Conservation (phyloP, 2,329 filamentous ascomycete genomes). For the Ophiocordyceps sinensis region DNA sequence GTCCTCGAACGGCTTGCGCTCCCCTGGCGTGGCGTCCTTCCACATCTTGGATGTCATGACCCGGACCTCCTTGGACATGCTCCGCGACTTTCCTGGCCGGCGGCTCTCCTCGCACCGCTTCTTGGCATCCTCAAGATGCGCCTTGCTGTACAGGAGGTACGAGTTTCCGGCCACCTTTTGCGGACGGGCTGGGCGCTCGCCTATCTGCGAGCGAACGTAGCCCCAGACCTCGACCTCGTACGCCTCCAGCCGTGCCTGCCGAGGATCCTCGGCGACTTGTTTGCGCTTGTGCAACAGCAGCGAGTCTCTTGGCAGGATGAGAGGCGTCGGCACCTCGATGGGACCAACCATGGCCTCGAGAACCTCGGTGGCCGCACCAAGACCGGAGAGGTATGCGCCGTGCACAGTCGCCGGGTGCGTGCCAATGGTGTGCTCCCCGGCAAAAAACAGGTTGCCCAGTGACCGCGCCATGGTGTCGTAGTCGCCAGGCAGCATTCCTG, state of each 20-base stretch:
- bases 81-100: conserved; percentile 44
- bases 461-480: conserved; percentile 83
- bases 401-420: conserved; percentile 96
- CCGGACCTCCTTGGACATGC: conserved; percentile 68
- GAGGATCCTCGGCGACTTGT: conserved; percentile 29
- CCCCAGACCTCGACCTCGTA: conserved; percentile 41
- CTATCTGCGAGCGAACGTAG: conserved; percentile 43
- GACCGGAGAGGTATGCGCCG: conserved; percentile 84
- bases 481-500: conserved; percentile 68
- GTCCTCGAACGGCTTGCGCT: conserved; percentile 65
- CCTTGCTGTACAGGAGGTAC: conserved; percentile 80
- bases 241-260: conserved; percentile 37
- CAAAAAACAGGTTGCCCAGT: conserved; percentile 83
- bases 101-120: conserved; percentile 50
- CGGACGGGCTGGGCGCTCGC: conserved; percentile 61
- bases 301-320: conserved; percentile 53
- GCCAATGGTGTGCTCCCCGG: conserved; percentile 89
- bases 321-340: conserved; percentile 59
- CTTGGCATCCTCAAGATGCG: conserved; percentile 49
- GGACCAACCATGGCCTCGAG: conserved; percentile 68
- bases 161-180: conserved; percentile 65
- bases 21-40: conserved; percentile 58
- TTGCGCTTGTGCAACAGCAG: conserved; percentile 41
- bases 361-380: conserved; percentile 79
- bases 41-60: conserved; percentile 81